Conservation (phyloP, 106 monocot species). For the Platanthera guangdongensis region DNA sequence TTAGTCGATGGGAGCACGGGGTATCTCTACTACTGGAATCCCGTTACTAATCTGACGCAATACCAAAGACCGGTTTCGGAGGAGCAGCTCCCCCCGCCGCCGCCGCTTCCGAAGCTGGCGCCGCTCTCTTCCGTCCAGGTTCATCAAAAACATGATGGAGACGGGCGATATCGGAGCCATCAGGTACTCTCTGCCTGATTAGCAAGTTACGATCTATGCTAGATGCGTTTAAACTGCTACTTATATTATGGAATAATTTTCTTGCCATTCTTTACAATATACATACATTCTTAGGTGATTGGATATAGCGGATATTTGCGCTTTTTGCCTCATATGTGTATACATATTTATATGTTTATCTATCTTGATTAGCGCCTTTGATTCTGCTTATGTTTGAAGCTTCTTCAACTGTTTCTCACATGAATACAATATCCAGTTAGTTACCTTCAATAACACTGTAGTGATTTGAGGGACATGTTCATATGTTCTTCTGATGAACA, state of each 20-base stretch:
- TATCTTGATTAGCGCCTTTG: neutral
- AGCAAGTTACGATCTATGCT: neutral
- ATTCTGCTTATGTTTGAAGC: neutral
- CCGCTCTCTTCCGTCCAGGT: constrained; percentile 21
- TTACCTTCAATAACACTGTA: neutral
- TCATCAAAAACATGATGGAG: constrained; percentile 11
- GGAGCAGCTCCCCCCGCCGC: constrained; percentile 4
- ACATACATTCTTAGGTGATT: too few species aligned
- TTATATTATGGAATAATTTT: neutral
- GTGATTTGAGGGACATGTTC: neutral
- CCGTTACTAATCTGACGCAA: constrained; percentile 59
- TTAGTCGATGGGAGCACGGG: constrained; percentile 63
- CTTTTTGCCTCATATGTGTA: too few species aligned
- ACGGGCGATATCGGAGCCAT: constrained; percentile 13
- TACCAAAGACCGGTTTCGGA: constrained; percentile 47
- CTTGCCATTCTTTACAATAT: neutral
- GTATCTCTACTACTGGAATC: constrained; percentile 68
- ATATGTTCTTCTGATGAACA: neutral
- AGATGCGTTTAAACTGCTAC: neutral
- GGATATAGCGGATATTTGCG: neutral
- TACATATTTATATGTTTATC: neutral
- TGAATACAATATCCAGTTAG: neutral
- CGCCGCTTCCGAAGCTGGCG: constrained; percentile 16
- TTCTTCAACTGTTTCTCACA: neutral
- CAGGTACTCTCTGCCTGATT: constrained; percentile 8